Evolutionary conservation across 2,329 filamentous ascomycete genomes (phyloP), one percentile per base, ranked within the genome.

Genomic region (Blastomyces parvus): DNA sequence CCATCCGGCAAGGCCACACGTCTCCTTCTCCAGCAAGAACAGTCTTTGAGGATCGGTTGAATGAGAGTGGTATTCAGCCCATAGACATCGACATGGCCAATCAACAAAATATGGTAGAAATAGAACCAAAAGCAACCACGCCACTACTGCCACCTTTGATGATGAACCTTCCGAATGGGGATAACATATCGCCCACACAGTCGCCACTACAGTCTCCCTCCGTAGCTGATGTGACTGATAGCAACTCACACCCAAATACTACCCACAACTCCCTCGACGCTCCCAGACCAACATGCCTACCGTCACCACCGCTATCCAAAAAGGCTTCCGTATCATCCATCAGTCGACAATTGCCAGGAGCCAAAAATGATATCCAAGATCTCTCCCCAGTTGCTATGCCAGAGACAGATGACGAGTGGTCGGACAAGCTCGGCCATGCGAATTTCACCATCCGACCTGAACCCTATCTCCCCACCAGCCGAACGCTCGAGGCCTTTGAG

Each of bases 151-250:
- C 92, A 8, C 92, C 92, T 0, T 81, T 94, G 44, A 84, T 95
- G 79, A 86, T 84, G 36, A 83, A 84, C 62, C 76, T 81, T 27
- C 77, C 74, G n/a, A 74, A 74, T 14, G 74, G 77, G 48, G 70
- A 71, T n/a, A 71, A 79, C 46, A 78, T 84, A 52, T 82, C 85
- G 0, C 82, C 83, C 0, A 80, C 88, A 40, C 83, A 89, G 64
- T 95, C 91, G 8, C 91, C 92, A n/a, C 79, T 96, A 33, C 90
- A 95, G 74, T 95, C 91, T 0, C 91, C 91, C 0, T 88, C 86
- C 0, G 83, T 94, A 22, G 89, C 87, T 11, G 85, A 86, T n/a
- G 77, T 82, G 48, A 75, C 77, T 44, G 66, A 76, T 6, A 33
- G 30, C 72, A 25, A 73, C 68, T 44, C 56, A 17, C 56, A 25